These are phyloP conservation scores for Somion occarium DNA, from an alignment of 1,284 basidiomycete genomes.

Conservation along the genomic window DNA sequence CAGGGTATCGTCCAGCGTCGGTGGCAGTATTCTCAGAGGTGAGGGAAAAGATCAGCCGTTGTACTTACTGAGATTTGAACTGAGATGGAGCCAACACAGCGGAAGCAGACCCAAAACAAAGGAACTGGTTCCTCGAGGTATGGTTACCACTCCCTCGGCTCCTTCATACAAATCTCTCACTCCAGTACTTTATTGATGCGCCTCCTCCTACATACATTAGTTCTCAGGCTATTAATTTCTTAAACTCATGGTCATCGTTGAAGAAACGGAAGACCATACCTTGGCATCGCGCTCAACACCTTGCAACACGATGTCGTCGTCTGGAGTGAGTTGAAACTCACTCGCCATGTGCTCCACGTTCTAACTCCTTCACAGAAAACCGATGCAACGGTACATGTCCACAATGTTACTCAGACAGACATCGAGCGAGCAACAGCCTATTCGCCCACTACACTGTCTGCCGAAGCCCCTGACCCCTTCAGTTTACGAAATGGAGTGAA, in stretches of 20 bases:
- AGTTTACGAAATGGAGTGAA: slow-evolving; percentile 52
- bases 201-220: background rate
- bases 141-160: slow-evolving; percentile 23
- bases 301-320: slow-evolving; percentile 2
- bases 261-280: slow-evolving; percentile 14
- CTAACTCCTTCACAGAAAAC: slow-evolving; percentile 14
- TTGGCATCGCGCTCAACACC: slow-evolving; percentile 13
- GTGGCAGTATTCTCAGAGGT: no score
- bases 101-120: slow-evolving; percentile 18
- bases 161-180: slow-evolving; percentile 9
- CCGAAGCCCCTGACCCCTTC: slow-evolving; percentile 47
- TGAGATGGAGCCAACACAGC: slow-evolving; percentile 19
- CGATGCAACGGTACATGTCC: slow-evolving; percentile 22
- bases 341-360: background rate
- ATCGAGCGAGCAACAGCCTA: slow-evolving; percentile 1
- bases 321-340: background rate
- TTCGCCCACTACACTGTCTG: slow-evolving; percentile 8
- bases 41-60: background rate
- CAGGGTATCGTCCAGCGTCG: no score
- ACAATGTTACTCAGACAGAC: slow-evolving; percentile 12
- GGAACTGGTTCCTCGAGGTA: slow-evolving; percentile 15
- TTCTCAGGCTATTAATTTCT: background rate
- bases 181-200: slow-evolving; percentile 11
- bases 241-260: slow-evolving; percentile 15
- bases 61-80: slow-evolving; percentile 1